Conservation (phyloP, 345 rosid species). For the Murraya paniculata region DNA sequence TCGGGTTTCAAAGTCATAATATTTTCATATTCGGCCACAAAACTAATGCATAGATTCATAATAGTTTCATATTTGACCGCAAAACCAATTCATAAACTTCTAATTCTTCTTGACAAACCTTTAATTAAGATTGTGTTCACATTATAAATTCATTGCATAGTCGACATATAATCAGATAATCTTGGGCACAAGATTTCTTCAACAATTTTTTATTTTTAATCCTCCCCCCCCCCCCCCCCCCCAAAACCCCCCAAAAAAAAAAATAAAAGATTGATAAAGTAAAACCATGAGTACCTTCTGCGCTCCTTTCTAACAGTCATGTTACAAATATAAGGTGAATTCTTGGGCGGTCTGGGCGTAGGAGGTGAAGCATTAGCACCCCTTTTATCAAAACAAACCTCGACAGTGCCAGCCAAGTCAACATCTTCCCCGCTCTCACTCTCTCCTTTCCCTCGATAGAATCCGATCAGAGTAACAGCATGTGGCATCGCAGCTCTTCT, state of each 20-base stretch:
- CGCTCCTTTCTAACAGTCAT: constrained; percentile 77
- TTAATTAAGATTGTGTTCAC: not conserved
- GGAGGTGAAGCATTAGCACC: constrained; percentile 82
- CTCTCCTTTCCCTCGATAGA: constrained; percentile 41
- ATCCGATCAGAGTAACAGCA: constrained; percentile 78
- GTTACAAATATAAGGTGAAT: constrained; percentile 81
- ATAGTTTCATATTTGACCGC: not conserved
- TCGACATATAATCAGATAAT: not conserved
- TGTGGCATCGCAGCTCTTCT: constrained; percentile 68
- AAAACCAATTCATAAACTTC: not conserved
- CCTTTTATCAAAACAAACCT: constrained; percentile 68
- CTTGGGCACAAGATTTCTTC: no score
- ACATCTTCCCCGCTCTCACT: constrained; percentile 27
- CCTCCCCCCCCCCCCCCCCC: fast-evolving
- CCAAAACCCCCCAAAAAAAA: no score
- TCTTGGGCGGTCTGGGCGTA: constrained; percentile 69
- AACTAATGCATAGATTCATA: not conserved
- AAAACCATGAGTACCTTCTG: constrained; percentile 47
- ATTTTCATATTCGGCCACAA: not conserved
- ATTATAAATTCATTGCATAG: not conserved
- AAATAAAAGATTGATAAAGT: not conserved
- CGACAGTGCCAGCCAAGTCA: constrained; percentile 85
- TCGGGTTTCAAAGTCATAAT: not conserved
- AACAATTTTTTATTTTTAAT: no score
- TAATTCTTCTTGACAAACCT: not conserved